phyloP scores from a whole-genome alignment of 2,329 filamentous ascomycete genomes.

The Zymoseptoria pseudotritici region DNA sequence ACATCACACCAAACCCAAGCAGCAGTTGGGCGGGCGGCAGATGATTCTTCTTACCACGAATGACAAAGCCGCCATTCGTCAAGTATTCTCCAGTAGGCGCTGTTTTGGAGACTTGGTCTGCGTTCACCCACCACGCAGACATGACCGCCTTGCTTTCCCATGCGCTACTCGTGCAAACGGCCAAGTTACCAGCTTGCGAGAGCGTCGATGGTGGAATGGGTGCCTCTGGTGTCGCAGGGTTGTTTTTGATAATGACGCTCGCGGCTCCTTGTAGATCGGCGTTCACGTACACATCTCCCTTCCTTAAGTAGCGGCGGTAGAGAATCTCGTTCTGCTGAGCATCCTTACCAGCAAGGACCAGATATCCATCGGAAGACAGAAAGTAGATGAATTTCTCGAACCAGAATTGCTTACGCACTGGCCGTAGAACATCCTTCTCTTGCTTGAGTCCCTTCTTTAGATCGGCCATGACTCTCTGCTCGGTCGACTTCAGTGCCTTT shows the following conservation, averaged over 20 bases:
- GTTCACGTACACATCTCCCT: conserved; percentile 86
- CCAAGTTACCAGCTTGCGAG: conserved; percentile 78
- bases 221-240: conserved; percentile 64
- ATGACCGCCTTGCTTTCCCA: conserved; percentile 97
- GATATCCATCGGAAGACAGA: conserved; percentile 87
- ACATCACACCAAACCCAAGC: conserved; percentile 80
- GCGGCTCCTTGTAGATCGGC: conserved; percentile 80
- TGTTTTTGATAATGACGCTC: conserved; percentile 86
- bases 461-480: conserved; percentile 79
- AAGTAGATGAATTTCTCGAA: conserved; percentile 98
- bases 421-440: conserved; percentile 80
- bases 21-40: conserved; percentile 80
- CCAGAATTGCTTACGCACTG: conserved; percentile 79
- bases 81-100: conserved; percentile 74
- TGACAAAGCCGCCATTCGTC: conserved; percentile 67
- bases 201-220: conserved; percentile 88
- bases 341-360: conserved; percentile 82
- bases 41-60: conserved; percentile 84
- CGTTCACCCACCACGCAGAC: conserved; percentile 91
- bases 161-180: conserved; percentile 76
- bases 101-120: conserved; percentile 83
- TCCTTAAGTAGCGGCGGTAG: conserved; percentile 78
- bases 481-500: conserved; percentile 79
- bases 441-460: conserved; percentile 83
- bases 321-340: conserved; percentile 82